phyloP scores from a whole-genome alignment of 208 protist species.

The Angomonas deanei region DNA sequence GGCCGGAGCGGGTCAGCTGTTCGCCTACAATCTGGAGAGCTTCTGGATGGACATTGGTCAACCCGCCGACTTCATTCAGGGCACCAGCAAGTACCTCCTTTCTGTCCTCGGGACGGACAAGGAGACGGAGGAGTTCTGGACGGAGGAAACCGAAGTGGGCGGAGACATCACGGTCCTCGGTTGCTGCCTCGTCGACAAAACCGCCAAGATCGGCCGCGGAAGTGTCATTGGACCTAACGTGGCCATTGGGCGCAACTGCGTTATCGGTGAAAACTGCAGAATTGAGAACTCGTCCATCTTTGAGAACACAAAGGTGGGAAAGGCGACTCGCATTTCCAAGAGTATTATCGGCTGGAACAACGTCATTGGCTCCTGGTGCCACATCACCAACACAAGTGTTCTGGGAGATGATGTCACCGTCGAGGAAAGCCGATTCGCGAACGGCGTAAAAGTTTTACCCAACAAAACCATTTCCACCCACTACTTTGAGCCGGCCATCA shows the following conservation, averaged over 20 bases:
- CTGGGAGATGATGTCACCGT: constrained; percentile 95
- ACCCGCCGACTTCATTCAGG: constrained; percentile 92
- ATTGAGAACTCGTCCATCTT: constrained; percentile 87
- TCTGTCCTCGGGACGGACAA: constrained; percentile 32
- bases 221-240: constrained; percentile 95
- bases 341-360: constrained; percentile 97
- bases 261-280: constrained; percentile 87
- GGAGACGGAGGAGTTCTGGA: constrained; percentile 25
- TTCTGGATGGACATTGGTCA: constrained; percentile 99
- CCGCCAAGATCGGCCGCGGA: constrained; percentile 88
- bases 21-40: constrained; percentile 91
- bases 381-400: constrained; percentile 93
- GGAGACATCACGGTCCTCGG: constrained; percentile 59
- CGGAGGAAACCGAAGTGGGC: constrained; percentile 19
- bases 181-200: constrained; percentile 81
- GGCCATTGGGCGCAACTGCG: constrained; percentile 91
- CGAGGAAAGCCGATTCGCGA: constrained; percentile 87
- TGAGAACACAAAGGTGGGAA: constrained; percentile 72
- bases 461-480: constrained; percentile 92
- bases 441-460: constrained; percentile 91
- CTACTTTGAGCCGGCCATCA: constrained; percentile 82
- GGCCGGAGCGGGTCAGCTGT: constrained; percentile 92
- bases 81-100: constrained; percentile 84
- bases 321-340: constrained; percentile 71
- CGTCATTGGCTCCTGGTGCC: constrained; percentile 86